These are phyloP conservation scores for Trichoderma asperellum DNA, from an alignment of 2,329 filamentous ascomycete genomes.

Conservation along the genomic window DNA sequence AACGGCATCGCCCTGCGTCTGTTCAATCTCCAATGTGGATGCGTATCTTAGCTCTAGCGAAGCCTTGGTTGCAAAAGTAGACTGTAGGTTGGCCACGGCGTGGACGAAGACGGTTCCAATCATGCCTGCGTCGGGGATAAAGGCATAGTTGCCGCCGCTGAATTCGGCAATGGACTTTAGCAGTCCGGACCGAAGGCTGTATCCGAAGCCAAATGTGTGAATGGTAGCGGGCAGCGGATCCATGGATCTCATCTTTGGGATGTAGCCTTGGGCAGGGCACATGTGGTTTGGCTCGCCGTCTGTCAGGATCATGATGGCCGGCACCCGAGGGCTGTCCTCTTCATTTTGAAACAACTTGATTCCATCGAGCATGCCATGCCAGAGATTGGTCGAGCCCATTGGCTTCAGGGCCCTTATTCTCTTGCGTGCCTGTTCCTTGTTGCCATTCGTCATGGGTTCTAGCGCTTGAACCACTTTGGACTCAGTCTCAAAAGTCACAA, in stretches of 20 bases:
- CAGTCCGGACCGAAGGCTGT: conserved; percentile 48
- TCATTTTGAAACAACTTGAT: conserved; percentile 51
- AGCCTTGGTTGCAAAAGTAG: conserved; percentile 58
- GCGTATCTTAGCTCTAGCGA: conserved; percentile 49
- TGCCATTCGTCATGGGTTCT: conserved; percentile 49
- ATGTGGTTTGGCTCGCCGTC: conserved; percentile 60
- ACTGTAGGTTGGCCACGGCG: conserved; percentile 63
- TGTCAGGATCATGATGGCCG: conserved; percentile 58
- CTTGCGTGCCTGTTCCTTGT: conserved; percentile 49
- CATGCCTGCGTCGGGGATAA: conserved; percentile 66
- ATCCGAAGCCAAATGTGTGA: conserved; percentile 46
- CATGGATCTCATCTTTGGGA: conserved; percentile 55
- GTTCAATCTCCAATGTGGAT: conserved; percentile 42
- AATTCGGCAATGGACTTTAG: conserved; percentile 64
- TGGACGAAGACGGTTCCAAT: conserved; percentile 66
- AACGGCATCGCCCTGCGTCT: conserved; percentile 47
- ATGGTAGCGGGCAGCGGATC: conserved; percentile 48
- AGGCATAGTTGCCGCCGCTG: conserved; percentile 61
- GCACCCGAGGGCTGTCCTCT: conserved; percentile 43
- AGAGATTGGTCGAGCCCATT: conserved; percentile 56
- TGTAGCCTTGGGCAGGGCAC: conserved; percentile 58
- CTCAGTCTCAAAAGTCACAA: conserved; percentile 57
- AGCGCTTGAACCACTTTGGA: conserved; percentile 52
- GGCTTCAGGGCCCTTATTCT: conserved; percentile 50
- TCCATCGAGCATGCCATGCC: conserved; percentile 59